Evolutionary conservation across 345 rosid genomes (phyloP).

Genomic region (Litchi chinensis): DNA sequence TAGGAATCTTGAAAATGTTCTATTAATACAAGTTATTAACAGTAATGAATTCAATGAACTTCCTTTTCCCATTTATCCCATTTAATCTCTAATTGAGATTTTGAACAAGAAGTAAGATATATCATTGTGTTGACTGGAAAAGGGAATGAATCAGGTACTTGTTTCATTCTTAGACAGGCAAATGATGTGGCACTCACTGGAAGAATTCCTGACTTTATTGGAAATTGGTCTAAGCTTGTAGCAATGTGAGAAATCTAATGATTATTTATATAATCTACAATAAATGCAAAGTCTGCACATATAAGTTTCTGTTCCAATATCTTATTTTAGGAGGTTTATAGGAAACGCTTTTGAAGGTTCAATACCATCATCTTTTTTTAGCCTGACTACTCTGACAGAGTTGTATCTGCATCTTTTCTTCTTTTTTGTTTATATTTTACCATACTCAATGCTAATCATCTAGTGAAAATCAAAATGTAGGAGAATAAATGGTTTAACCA

Average conservation of each 20-base stretch:
- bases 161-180: conserved; percentile 48
- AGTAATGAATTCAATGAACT: too few relatives aligned
- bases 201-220: conserved; percentile 68
- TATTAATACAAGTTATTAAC: too few relatives aligned
- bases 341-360: conserved; percentile 73
- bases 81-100: too few relatives aligned
- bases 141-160: neutral
- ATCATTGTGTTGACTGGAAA: neutral
- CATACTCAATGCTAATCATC: neutral
- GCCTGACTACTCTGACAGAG: conserved; percentile 48
- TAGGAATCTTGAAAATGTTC: too few relatives aligned
- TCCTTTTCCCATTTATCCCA: too few relatives aligned
- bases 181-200: conserved; percentile 45
- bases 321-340: conserved; percentile 57
- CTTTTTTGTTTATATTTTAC: neutral
- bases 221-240: conserved; percentile 58
- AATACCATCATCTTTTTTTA: conserved; percentile 60
- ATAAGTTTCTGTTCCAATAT: conserved; percentile 12
- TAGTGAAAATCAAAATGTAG: conserved; percentile 33
- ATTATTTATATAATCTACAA: too few relatives aligned
- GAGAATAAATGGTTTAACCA: conserved; percentile 66
- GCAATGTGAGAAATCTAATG: conserved; percentile 38
- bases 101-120: too few relatives aligned
- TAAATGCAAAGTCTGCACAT: neutral
- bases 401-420: conserved; percentile 30